Base-by-base conservation (phyloP, 2,329 filamentous ascomycete genomes). In the Raffaelea deltoideospora region DNA sequence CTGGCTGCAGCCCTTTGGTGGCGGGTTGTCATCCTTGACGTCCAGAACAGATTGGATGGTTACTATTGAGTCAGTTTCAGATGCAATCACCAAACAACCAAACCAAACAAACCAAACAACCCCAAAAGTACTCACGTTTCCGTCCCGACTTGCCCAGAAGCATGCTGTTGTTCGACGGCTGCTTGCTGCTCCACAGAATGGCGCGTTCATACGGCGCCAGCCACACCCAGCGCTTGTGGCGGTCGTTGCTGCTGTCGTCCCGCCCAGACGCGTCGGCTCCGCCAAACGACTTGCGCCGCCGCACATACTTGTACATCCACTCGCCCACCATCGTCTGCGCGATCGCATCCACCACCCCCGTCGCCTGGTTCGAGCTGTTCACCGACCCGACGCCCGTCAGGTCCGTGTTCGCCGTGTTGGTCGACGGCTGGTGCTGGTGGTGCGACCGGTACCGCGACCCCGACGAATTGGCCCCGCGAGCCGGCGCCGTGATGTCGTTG, bases 221-320 rank as follows among this genome's bases (percentile, higher is more conserved):
- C 90, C 90, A 98, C 2, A 98, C 90, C 90, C 90, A 98, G 55
- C 90, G 72, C 61, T 87, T 95, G 55, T 98, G 90, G 22, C 90
- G 80, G 45, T 80, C 77, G 44, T 74, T 76, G 56, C 82, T 76
- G 43, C 67, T 79, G 43, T 81, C 74, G 50, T 86, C 76, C 43
- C 74, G 74, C 26, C 69, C 68, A 41, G 67, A 73, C 19, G 63
- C 67, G 31, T 87, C 82, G 3, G 70, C 61, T 37, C 88, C 75
- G 17, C 85, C 85, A 53, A 98, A 96, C 0, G 88, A 92, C 59
- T 87, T 95, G 45, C 88, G 75, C 53, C 83, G 72, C 35, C 83
- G 72, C 24, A 88, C 80, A 50, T 92, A 90, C 57, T 92, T 92
- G 64, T 79, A 87, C 82, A 92, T 88, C 81, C 84, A 90, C 51